Conservation (phyloP, 2,329 filamentous ascomycete genomes). For the Emericellopsis cladophorae region DNA sequence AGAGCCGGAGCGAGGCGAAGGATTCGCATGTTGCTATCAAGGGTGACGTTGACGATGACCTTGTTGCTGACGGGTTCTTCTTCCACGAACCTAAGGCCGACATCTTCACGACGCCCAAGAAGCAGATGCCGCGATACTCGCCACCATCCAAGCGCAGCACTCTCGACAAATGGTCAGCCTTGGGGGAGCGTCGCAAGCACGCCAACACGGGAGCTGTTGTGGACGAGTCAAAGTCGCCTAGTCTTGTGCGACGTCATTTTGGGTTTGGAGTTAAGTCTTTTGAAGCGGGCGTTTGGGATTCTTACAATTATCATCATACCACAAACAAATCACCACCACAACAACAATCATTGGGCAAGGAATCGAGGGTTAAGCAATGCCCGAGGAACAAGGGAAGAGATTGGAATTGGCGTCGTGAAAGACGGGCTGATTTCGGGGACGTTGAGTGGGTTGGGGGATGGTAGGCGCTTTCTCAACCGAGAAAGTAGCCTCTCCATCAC, state of each 20-base stretch:
- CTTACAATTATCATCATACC: constrained; percentile 16
- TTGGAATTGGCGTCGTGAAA: constrained; percentile 50
- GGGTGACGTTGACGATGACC: constrained; percentile 47
- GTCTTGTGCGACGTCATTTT: constrained; percentile 33
- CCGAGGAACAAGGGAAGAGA: constrained; percentile 47
- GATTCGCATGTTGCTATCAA: constrained; percentile 18
- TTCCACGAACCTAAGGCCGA: constrained; percentile 46
- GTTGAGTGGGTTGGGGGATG: constrained; percentile 94
- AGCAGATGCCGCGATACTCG: constrained; percentile 41
- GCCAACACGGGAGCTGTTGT: constrained; percentile 25
- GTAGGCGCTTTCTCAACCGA: constrained; percentile 34
- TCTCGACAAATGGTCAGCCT: constrained; percentile 77
- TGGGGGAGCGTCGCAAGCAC: constrained; percentile 73
- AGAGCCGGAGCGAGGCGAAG: constrained; percentile 36
- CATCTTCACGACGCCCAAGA: constrained; percentile 17
- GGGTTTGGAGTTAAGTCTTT: constrained; percentile 34
- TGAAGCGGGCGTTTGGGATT: constrained; percentile 35
- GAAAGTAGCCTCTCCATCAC: too few species aligned
- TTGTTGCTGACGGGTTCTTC: constrained; percentile 58
- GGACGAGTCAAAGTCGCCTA: constrained; percentile 35
- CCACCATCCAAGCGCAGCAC: constrained; percentile 49
- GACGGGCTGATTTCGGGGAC: constrained; percentile 57
- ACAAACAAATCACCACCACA: constrained; percentile 20
- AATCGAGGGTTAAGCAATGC: constrained; percentile 35
- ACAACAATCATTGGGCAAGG: constrained; percentile 23